Base-by-base conservation (phyloP, 2,329 filamentous ascomycete species). In the Akanthomyces uredinophilus region DNA sequence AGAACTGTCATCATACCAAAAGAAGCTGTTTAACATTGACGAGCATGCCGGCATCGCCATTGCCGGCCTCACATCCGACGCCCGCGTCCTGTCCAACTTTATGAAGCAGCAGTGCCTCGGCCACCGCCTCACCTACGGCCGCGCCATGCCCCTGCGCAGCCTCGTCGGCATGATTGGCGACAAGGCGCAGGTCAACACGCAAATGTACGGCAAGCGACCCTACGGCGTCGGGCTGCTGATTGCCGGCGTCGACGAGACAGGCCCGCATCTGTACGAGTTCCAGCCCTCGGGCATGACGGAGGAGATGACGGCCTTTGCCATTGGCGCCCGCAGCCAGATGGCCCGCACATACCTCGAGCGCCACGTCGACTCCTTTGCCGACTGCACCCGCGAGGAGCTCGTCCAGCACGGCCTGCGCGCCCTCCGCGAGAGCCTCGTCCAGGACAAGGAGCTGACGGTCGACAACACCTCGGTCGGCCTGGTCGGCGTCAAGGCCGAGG, bases 71-170 rank as follows among this genome's bases (percentile, higher is more conserved):
- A 95, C 95, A 68, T 97, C 94, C 63, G 95, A 99, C 78, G 95
- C 94, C 74, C 95, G 95, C 73, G 95, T 99, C 70, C 92, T 99
- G 70, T 97, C 93, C 83, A 99, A 99, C 86, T 99, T 97, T 83
- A 98, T 99, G 94, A 98, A 97, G 83, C 92, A 96, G 80, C 95
- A 98, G 81, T 96, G 92, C 66, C 91, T 99, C 72, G 90, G 91
- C 72, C 94, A 95, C 71, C 92, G 94, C 76, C 88, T 99, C 70
- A 96, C 92, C 63, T 98, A 96, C 81, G 94, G 91, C 78, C 93
- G 95, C 68, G 87, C 93, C 68, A 95, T 99, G 74, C 91, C 92
- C 37, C 82, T 98, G 73, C 89, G 92, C 72, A 89, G 90, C 66
- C 91, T 98, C 70, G 93, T 96, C 68, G 85, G 87, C 67, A 89